Evolutionary conservation across 2,329 filamentous ascomycete species (phyloP).

Genomic region (Thielaviopsis populi): DNA sequence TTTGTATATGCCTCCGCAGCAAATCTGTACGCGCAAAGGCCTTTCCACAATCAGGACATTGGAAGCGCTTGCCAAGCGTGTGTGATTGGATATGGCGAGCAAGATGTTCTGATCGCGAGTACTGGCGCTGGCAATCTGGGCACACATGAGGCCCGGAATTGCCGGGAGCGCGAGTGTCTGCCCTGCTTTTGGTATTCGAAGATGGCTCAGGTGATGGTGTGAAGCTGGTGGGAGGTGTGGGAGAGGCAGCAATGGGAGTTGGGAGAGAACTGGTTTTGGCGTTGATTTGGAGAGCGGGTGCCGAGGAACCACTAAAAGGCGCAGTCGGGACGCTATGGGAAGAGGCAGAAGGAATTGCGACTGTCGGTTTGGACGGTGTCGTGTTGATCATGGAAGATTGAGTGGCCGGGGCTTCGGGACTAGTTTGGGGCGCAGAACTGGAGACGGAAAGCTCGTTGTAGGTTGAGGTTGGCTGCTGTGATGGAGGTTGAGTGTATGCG

Average conservation of each 20-base stretch:
- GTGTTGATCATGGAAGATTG: not conserved
- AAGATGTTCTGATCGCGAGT: slow-evolving; percentile 39
- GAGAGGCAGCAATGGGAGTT: not conserved
- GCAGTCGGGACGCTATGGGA: not conserved
- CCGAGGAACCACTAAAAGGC: not conserved
- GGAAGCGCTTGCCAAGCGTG: slow-evolving; percentile 35
- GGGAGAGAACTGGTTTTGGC: not conserved
- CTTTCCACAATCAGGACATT: slow-evolving; percentile 37
- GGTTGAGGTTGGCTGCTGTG: not conserved
- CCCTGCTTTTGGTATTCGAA: not conserved
- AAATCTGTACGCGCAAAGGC: slow-evolving; percentile 40
- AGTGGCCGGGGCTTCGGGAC: not conserved
- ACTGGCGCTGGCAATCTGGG: slow-evolving; percentile 36
- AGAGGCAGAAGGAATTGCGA: not conserved
- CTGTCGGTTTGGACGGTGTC: not conserved
- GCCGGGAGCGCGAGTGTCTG: not conserved
- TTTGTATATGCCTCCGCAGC: slow-evolving; percentile 36
- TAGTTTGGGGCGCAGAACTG: not conserved
- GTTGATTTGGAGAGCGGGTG: not conserved
- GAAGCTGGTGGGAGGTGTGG: slow-evolving; percentile 9
- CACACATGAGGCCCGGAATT: slow-evolving; percentile 27
- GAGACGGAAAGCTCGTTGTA: not conserved
- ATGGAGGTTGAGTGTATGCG: not conserved
- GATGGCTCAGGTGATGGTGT: slow-evolving; percentile 7
- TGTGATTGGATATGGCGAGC: slow-evolving; percentile 38